Evolutionary conservation across 169 alveolate genomes (phyloP).

Genomic region (Plasmodium gaboni): DNA sequence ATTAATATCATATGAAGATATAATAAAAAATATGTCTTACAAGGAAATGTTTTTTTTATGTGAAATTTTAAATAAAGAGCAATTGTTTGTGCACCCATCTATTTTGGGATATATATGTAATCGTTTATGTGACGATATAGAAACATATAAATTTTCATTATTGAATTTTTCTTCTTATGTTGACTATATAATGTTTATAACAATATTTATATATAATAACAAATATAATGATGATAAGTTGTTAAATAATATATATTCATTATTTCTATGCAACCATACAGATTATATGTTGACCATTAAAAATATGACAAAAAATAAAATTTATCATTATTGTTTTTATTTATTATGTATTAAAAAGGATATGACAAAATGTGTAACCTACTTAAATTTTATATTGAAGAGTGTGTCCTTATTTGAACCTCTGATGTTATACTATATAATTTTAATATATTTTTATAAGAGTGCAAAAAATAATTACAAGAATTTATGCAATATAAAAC

Average conservation of each 20-base stretch:
- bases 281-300: too few species aligned
- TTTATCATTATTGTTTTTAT: constrained; percentile 33
- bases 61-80: constrained; percentile 12
- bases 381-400: constrained; percentile 12
- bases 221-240: neutral
- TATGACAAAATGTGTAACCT: neutral
- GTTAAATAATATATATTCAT: neutral
- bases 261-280: constrained; percentile 1
- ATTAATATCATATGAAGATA: constrained; percentile 13
- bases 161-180: neutral
- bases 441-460: constrained; percentile 42
- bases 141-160: neutral
- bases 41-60: constrained; percentile 43
- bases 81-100: neutral
- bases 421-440: neutral
- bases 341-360: constrained; percentile 9
- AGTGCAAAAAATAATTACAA: constrained; percentile 20
- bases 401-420: neutral
- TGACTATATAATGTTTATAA: constrained; percentile 18
- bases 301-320: too few species aligned
- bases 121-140: constrained; percentile 9
- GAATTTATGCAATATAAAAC: neutral
- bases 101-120: neutral
- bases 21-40: constrained; percentile 5
- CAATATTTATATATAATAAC: neutral